Base-by-base conservation (phyloP, 345 rosid genomes). In the Gossypium sturtianum region DNA sequence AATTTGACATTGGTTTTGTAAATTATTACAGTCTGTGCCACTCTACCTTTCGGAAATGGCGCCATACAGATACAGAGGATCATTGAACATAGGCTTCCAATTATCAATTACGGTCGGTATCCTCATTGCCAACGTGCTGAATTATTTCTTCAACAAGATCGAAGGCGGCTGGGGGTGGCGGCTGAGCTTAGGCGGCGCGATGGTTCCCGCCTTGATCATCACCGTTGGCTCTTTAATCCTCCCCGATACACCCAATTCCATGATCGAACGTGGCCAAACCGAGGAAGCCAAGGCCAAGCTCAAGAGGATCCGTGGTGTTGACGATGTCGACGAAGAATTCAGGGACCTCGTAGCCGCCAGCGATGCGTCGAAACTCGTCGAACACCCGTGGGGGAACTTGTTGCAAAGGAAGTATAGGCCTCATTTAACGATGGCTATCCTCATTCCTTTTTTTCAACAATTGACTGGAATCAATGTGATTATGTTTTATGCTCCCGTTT, bases 21-120 rank as follows among this genome's bases (percentile, higher is more conserved):
- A 12, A 74, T 70, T 70, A 53, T 73, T 80, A 76, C 97, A 95
- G 98, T 75, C 97, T 7, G 99, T 93, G 79, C 99, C 99, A 58
- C 90, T 95, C 2, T 95, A 95, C 81, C 87, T 95, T 16, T 95
- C 99, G 0, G 99, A 95, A 82, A 91, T 91, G 99, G 97, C 99
- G 22, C 99, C 99, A 1, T 93, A 95, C 94, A 91, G 66, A 81
- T 95, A 69, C 85, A 91, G 99, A 82, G 98, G 98, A 74, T 86
- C 97, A 6, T 73, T 95, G 51, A 95, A 95, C 89, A 91, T 91
- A 3, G 97, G 97, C 7, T 95, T 95, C 80, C 99, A 95, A 53
- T 74, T 95, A 15, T 93, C 98, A 2, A 95, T 95, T 82, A 95
- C 99, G 12, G 34, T 93, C 41, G 99, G 98, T 1, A 95, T 93